Evolutionary conservation across 2,329 filamentous ascomycete species (phyloP).

Genomic region (Lachnellula cervina): DNA sequence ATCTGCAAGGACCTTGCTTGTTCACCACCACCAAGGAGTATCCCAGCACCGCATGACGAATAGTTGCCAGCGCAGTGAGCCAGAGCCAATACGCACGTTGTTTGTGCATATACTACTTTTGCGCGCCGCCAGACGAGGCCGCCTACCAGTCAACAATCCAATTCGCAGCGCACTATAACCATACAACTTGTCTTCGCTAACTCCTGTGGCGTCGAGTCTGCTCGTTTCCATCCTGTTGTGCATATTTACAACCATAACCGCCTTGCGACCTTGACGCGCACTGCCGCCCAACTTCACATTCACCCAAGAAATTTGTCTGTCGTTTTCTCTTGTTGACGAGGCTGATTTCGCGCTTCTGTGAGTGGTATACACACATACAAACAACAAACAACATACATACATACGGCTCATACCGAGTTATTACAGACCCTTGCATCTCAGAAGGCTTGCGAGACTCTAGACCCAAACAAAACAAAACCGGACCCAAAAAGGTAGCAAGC

Average conservation of each 20-base stretch:
- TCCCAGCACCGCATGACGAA: conserved; percentile 24
- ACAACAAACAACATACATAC: too few species aligned
- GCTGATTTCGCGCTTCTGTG: background rate
- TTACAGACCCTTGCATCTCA: too few species aligned
- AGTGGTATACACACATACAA: too few species aligned
- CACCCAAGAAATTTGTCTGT: background rate
- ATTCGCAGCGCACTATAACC: conserved; percentile 50
- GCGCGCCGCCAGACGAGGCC: conserved; percentile 15
- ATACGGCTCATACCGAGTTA: too few species aligned
- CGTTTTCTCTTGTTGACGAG: background rate
- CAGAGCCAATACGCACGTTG: conserved; percentile 20
- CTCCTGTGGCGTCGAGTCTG: conserved; percentile 40
- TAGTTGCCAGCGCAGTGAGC: conserved; percentile 23
- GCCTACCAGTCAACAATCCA: conserved; percentile 37
- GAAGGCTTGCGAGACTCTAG: background rate
- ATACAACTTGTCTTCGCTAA: conserved; percentile 71
- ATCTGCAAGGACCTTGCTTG: conserved; percentile 26
- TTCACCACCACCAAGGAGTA: conserved; percentile 23
- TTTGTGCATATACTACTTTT: conserved; percentile 15
- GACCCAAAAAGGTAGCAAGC: conserved; percentile 45
- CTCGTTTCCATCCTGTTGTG: background rate
- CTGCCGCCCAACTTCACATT: background rate
- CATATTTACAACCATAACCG: background rate
- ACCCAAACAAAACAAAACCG: background rate
- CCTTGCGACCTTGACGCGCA: background rate